Base-by-base conservation (phyloP, 2,329 filamentous ascomycete species). In the Alternaria sp. region DNA sequence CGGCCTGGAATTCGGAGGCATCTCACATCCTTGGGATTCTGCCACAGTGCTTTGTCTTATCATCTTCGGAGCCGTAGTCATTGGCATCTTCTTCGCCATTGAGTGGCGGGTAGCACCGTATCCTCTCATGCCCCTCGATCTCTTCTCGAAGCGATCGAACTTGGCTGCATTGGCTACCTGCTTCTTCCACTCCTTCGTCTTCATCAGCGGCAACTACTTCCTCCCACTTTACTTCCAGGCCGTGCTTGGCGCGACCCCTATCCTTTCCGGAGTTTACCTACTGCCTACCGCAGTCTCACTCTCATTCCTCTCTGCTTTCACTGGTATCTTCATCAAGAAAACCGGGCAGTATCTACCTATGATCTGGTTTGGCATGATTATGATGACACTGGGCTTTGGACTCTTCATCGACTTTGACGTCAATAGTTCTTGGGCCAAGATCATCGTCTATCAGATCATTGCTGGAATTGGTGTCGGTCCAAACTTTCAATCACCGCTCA, bases 221-320 rank as follows among this genome's bases (percentile, higher is more conserved):
- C 84, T 96, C 5, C 93, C 93, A 0, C 85, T 97, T 3, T 97
- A 96, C 83, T 95, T 93, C 80, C 93, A 96, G 80, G 87, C 90
- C 55, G 89, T 92, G 55, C 84, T 92, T 46, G 86, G 90, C 54
- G 88, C 88, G 3, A 85, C 86, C 0, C 90, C 92, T 0, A 86
- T 94, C 36, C 81, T 91, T 28, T 91, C 89, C 1, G 93, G 93
- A 54, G 88, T 94, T 52, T 93, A 93, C 73, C 79, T 93, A 15
- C 84, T 96, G 13, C 90, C 92, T 0, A 88, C 87, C 65, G 91
- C 91, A 9, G 75, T 95, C 32, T 85, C 89, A 2, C 81, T 93
- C 4, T 92, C 91, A 0, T 67, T 92, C 65, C 76, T 86, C 30
- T 92, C 91, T 0, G 86, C 86, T 7, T 71, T 74, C 4, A 86